Base-by-base conservation (phyloP, 169 alveolate genomes). In the Cystoisospora suis region DNA sequence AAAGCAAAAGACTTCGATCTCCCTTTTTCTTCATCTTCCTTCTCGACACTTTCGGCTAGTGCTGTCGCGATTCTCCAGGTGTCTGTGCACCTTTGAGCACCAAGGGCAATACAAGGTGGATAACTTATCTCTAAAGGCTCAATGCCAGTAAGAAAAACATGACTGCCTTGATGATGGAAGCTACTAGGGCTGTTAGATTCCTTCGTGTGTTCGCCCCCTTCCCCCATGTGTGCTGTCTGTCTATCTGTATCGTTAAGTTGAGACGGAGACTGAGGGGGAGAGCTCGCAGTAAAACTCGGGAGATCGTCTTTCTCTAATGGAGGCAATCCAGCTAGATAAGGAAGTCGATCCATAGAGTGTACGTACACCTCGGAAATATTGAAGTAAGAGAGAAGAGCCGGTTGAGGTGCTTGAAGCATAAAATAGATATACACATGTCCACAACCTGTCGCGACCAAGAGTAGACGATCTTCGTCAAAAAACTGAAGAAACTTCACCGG, bases 381-480 rank as follows among this genome's bases (percentile, higher is more conserved):
- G 61, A 61, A 17, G 42, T 36, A 45, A 65, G 75, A 59, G 42
- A 85, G 90, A 61, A 85, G 69, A 45, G 70, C 83, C 0, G 90
- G 90, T 53, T 61, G 79, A 1, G 83, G 83, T 83, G 59, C 70
- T 61, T 85, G 90, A 23, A 38, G 83, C 38, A 85, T 65, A 49
- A 72, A 85, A 29, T 42, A 85, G 34, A 85, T 32, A n/a, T 45
- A 85, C n/a, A 59, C 40, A 53, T 72, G 90, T 34, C 90, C 72
- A 70, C 90, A 85, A 27, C 34, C 81, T 3, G 90, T 85, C 15
- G 42, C 45, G n/a, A 34, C 90, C 42, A 85, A 45, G 53, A 85
- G 90, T 70, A 47, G 81, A 34, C 90, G 81, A 20, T 85, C 90
- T 44, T 70, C 81, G 53, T 70, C 90, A 53, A n/a, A 42, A 29